Percentiles rank a stretch among this genome's conserved stretches.
Evolutionary conservation across 257 asterid genomes (phyloP).

Genomic region (Thymus mandschuricus): DNA sequence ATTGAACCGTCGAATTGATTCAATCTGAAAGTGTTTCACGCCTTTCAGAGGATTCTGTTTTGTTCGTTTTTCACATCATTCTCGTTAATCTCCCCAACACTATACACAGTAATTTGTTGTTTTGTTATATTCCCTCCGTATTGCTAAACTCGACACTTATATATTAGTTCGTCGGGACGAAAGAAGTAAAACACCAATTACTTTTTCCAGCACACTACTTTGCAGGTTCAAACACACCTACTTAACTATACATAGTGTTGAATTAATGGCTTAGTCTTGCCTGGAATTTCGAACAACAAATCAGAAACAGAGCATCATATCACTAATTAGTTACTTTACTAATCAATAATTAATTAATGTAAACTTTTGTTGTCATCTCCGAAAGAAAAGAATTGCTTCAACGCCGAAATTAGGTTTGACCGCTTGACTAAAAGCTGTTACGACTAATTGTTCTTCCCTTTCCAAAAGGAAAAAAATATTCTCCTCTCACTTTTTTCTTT

Average conservation of each 20-base stretch:
- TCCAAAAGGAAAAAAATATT: background rate
- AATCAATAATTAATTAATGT: background rate
- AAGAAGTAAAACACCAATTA: too few species aligned
- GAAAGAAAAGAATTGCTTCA: slow-evolving; percentile 23
- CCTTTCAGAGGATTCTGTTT: too few species aligned
- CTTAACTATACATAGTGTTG: background rate
- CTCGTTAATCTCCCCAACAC: too few species aligned
- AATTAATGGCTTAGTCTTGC: slow-evolving; percentile 25
- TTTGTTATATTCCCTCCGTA: too few species aligned
- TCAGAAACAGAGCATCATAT: slow-evolving; percentile 1
- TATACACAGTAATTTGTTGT: too few species aligned
- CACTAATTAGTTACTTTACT: background rate
- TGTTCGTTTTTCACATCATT: too few species aligned
- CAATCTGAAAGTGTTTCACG: too few species aligned
- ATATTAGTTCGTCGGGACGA: too few species aligned
- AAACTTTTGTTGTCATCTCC: slow-evolving; percentile 34
- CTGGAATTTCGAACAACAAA: slow-evolving; percentile 26
- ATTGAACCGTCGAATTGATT: too few species aligned
- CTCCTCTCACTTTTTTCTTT: background rate
- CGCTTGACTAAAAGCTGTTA: slow-evolving; percentile 32
- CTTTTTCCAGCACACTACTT: background rate
- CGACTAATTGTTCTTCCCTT: slow-evolving; percentile 11
- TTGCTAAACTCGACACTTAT: too few species aligned
- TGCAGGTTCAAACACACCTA: background rate
- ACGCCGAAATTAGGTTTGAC: slow-evolving; percentile 43